Evolutionary conservation across 164 flowering plant genomes (phyloP), one percentile per base, ranked within the genome.

Genomic region (Litsea cubeba): DNA sequence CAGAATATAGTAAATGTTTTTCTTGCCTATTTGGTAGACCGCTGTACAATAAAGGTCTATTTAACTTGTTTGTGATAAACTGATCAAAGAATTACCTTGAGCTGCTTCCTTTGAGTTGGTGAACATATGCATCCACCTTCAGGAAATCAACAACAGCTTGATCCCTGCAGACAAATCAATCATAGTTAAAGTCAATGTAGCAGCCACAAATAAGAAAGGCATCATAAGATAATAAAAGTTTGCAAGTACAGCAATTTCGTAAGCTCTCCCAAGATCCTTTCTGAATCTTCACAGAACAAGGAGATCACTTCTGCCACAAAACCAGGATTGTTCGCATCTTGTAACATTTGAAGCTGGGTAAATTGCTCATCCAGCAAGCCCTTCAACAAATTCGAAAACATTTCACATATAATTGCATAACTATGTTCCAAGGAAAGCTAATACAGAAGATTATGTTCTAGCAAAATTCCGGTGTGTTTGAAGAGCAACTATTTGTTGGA

Each of bases 31-130:
- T 40, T 5, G 46, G 46, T 40, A 40, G 46, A 40, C 46, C 8
- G 46, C 46, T 40, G 46, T 40, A 40, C 46, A 40, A 11, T 40
- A 40, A 40, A 40, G 46, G 46, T 40, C 46, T 40, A 40, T 40
- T 40, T 40, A 5, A 40, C 46, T 40, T 40, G 46, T 40, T 40
- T 66, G 35, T 22, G 66, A 63, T 63, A 12, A 63, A 66, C 8
- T 14, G 15, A 46, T 11, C 14, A 40, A 32, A 58, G 51, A 62
- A 22, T 74, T 60, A 82, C 82, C 82, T 72, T 50, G 81, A 74
- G 54, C 81, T 77, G 51, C 82, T 72, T 75, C 84, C 85, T 62
- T 78, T 80, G 2, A 82, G 63, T 62, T 82, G 77, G 62, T 80
- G 79, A 65, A 78, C 79, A 70, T 71, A 76, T 1, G 75, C 79